phyloP scores from a whole-genome alignment of 345 rosid species.

The Gossypioides kirkii region DNA sequence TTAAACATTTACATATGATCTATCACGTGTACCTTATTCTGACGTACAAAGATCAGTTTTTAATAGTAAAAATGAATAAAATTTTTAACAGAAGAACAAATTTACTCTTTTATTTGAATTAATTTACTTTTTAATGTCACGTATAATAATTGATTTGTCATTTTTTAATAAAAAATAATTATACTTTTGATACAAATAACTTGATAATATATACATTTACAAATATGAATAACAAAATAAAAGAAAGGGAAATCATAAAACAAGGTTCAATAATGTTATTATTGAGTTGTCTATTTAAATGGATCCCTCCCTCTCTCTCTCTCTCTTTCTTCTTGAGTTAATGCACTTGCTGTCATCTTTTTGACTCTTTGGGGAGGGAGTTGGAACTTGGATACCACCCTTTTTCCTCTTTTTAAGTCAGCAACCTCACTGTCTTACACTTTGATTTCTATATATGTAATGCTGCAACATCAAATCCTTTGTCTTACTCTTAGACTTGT shows the following conservation, averaged over 20 bases:
- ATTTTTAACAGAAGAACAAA: too few relatives aligned
- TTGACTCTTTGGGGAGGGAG: conserved; percentile 30
- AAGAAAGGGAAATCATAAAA: too few relatives aligned
- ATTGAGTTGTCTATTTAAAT: background rate
- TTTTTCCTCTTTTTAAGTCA: conserved; percentile 37
- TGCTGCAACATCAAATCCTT: conserved; percentile 14
- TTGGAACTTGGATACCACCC: background rate
- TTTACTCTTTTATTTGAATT: too few relatives aligned
- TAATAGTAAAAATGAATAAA: fast-evolving
- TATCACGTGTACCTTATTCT: too few relatives aligned
- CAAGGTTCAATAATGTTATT: background rate
- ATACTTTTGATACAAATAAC: too few relatives aligned
- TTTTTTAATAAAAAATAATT: too few relatives aligned
- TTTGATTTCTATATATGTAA: conserved; percentile 38
- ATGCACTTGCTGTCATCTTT: conserved; percentile 54
- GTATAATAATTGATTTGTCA: fast-evolving
- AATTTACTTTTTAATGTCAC: too few relatives aligned
- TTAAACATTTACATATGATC: fast-evolving
- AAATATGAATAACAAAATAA: background rate
- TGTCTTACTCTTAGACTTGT: conserved; percentile 5
- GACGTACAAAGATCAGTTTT: too few relatives aligned
- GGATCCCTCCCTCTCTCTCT: background rate
- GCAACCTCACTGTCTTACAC: conserved; percentile 7
- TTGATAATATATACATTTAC: background rate
- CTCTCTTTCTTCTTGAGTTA: conserved; percentile 28